Percentiles rank a stretch among this genome's conserved stretches.
These are phyloP conservation scores for Medicago arabica DNA, from an alignment of 306 rosid genomes.

Conservation along the genomic window DNA sequence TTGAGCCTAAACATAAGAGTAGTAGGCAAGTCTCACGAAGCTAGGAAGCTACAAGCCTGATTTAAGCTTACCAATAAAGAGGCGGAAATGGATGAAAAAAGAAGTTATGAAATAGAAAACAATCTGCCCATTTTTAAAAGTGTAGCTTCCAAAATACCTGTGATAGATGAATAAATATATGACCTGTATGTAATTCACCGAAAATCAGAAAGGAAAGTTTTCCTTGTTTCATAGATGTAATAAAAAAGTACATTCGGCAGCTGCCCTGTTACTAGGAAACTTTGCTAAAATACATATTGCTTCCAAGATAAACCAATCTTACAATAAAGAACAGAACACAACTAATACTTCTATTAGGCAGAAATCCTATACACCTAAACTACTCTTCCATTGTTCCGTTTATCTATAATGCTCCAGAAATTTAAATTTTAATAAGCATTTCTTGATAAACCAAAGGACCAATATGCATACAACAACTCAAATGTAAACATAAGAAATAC, in stretches of 20 bases:
- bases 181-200: too few relatives aligned
- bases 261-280: neutral
- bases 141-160: neutral
- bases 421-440: neutral
- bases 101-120: neutral
- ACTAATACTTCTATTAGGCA: neutral
- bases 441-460: neutral
- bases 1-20: neutral
- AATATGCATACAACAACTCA: neutral
- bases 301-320: conserved; percentile 7
- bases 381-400: neutral
- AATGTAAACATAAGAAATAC: neutral
- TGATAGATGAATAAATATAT: too few relatives aligned
- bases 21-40: neutral
- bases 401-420: neutral
- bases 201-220: too few relatives aligned
- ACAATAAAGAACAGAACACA: neutral
- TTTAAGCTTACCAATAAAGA: neutral
- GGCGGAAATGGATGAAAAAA: neutral
- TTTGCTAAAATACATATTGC: neutral
- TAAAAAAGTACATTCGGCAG: too few relatives aligned
- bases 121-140: neutral
- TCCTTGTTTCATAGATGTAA: too few relatives aligned
- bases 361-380: neutral
- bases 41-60: neutral